A percentile compares a stretch with the other conserved stretches of the same genome.
These are phyloP conservation scores for Cairneyella variabilis DNA, from an alignment of 495 filamentous ascomycete genomes.

Conservation along the genomic window DNA sequence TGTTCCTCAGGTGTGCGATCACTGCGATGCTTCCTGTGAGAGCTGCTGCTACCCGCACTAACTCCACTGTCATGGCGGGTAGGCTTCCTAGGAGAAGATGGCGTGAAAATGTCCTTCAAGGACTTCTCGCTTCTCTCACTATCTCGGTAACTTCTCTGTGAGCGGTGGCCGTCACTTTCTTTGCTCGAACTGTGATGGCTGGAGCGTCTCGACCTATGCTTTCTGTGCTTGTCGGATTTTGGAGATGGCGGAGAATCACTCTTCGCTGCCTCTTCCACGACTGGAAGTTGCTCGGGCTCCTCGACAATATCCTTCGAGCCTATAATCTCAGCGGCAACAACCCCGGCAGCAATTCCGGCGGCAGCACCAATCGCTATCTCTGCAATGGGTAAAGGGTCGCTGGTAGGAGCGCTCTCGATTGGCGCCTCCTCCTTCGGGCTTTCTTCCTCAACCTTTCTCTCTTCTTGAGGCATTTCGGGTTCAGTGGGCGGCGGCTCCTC, in stretches of 20 bases:
- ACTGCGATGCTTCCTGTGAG: constrained; percentile 17
- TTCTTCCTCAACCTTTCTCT: background rate
- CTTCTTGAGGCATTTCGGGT: background rate
- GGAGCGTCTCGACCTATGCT: constrained; percentile 14
- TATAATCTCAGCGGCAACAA: constrained; percentile 3
- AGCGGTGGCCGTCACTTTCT: constrained; percentile 9
- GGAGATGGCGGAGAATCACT: constrained; percentile 9
- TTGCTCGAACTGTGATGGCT: constrained; percentile 17
- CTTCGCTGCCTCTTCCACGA: constrained; percentile 5
- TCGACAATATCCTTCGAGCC: constrained; percentile 11
- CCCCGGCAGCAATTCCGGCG: constrained; percentile 4
- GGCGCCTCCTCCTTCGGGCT: background rate
- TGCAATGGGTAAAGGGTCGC: too few species aligned
- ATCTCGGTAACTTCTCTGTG: constrained; percentile 4
- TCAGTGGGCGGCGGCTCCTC: background rate
- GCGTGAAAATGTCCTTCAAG: constrained; percentile 5
- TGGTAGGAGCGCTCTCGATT: background rate
- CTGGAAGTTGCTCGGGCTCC: constrained; percentile 19
- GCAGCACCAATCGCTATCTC: constrained; percentile 7
- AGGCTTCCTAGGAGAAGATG: constrained; percentile 18
- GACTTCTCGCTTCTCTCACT: constrained; percentile 10
- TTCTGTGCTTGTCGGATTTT: constrained; percentile 13
- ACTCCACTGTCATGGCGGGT: constrained; percentile 23
- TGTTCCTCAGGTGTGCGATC: constrained; percentile 28
- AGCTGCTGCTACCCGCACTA: constrained; percentile 14